These are phyloP conservation scores for Backusella liffmaniae DNA, from an alignment of 192 early-diverging fungal species.

Conservation along the genomic window DNA sequence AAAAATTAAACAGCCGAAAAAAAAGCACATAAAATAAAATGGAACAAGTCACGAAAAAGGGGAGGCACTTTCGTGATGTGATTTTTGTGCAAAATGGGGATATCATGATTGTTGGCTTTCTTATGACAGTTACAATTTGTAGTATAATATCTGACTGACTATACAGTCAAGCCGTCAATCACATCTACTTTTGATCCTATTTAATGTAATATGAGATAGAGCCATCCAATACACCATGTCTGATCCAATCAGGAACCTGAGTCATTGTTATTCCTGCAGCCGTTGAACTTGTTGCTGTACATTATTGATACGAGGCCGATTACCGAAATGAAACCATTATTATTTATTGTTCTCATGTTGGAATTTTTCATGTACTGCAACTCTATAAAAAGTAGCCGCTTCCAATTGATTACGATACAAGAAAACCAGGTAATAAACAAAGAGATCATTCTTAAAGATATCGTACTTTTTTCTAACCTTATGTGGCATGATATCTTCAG, in stretches of 20 bases:
- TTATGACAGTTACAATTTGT: conserved; percentile 57
- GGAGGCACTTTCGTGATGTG: too few species aligned
- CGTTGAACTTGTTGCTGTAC: conserved; percentile 61
- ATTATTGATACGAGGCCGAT: conserved; percentile 50
- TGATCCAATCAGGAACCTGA: conserved; percentile 61
- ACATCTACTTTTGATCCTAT: conserved; percentile 73
- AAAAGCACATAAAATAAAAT: too few species aligned
- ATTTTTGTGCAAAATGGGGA: conserved; percentile 54
- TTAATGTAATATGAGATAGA: conserved; percentile 57
- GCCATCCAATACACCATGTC: conserved; percentile 74
- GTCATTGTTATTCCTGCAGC: conserved; percentile 34
- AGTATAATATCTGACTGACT: conserved; percentile 65
- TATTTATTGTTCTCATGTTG: too few species aligned
- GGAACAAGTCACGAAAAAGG: background rate
- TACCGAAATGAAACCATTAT: conserved; percentile 47
- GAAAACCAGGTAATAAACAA: conserved; percentile 83
- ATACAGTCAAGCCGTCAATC: conserved; percentile 73
- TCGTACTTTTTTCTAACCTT: conserved; percentile 94
- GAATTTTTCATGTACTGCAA: conserved; percentile 46
- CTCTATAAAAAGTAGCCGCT: conserved; percentile 59
- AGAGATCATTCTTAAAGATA: conserved; percentile 81
- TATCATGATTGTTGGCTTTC: too few species aligned
- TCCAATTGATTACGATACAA: conserved; percentile 62
- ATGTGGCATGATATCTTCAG: conserved; percentile 85
- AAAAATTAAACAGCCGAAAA: conserved; percentile 1